These are phyloP conservation scores for Myxozyma lipomycoides DNA, from an alignment of 805 yeast species.

Conservation along the genomic window DNA sequence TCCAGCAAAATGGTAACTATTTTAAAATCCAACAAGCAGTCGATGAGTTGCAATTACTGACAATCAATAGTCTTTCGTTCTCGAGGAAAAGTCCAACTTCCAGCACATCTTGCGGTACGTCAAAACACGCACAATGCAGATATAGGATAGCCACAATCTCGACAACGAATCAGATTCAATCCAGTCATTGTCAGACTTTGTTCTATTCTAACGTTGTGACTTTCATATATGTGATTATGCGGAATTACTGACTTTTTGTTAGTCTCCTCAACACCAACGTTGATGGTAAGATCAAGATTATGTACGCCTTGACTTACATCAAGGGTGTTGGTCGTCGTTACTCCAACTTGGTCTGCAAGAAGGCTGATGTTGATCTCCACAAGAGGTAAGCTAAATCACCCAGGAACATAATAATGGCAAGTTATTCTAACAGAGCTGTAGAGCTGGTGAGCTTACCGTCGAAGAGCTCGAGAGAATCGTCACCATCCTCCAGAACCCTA, in stretches of 20 bases:
- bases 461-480: constrained; percentile 99
- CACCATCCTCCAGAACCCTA: constrained; percentile 99
- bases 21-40: no score
- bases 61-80: constrained; percentile 84
- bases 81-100: constrained; percentile 98
- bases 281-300: constrained; percentile 99
- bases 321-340: constrained; percentile 99
- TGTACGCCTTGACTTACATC: constrained; percentile 99
- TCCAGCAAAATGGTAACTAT: no score
- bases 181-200: background rate
- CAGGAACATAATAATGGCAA: background rate
- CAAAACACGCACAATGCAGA: no score
- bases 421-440: background rate
- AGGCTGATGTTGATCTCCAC: constrained; percentile 97
- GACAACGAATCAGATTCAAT: background rate
- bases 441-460: constrained; percentile 99
- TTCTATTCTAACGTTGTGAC: no score
- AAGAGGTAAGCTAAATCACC: constrained; percentile 56
- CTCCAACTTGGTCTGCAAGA: constrained; percentile 99
- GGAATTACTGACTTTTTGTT: no score
- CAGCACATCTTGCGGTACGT: constrained; percentile 99
- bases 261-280: constrained; percentile 99
- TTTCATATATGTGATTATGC: no score
- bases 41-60: no score
- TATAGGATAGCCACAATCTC: no score